Evolutionary conservation across 768 basidiomycete species (phyloP), one percentile per base, ranked within the genome.

Genomic region (Leccinum subgranulosum): DNA sequence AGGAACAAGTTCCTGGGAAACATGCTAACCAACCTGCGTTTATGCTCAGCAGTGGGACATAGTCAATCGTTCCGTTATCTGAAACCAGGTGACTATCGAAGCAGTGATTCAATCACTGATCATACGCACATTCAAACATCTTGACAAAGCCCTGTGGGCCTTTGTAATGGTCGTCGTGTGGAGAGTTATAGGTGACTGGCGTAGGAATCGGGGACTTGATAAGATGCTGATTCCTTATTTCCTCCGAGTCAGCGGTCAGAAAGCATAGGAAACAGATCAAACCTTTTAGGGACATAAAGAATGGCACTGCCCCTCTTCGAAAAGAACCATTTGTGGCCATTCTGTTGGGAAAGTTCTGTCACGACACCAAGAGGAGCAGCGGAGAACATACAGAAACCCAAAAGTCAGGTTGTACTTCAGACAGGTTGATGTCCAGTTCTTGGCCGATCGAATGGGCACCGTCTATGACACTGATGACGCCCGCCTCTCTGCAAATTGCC

Each of bases 271-370:
- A 53, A 12, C 10, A 5, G 14, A 49, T 34, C 78, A 28, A 56
- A 83, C 84, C 82, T 72, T 54, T 75, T 78, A 0, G 91, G 88
- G 6, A 90, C 88, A 67, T 94, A 94, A 12, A 94, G 74, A 17
- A 87, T 75, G 0, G 89, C 84, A 47, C 79, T 84, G 1, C 83
- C 77, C 7, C 92, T 80, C 69, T 90, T 87, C 4, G 83, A 78
- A 63, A 79, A 85, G 2, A 93, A 73, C 92, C 93, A 95, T 71
- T 94, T 94, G 72, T 94, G 88, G 61, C 87, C 88, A 64, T 92
- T 92, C 84, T 90, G 52, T 11, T 3, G 5, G 34, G 7, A 39
- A 36, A 25, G 54, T 9, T 14, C 3, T 33, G 28, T 41, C 29
- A 50, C 23, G 21, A 47, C 14, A 5, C 28, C 21, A 11, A 23